These are phyloP conservation scores for Ustilago crameri DNA, from an alignment of 1,284 basidiomycete genomes.

Conservation along the genomic window DNA sequence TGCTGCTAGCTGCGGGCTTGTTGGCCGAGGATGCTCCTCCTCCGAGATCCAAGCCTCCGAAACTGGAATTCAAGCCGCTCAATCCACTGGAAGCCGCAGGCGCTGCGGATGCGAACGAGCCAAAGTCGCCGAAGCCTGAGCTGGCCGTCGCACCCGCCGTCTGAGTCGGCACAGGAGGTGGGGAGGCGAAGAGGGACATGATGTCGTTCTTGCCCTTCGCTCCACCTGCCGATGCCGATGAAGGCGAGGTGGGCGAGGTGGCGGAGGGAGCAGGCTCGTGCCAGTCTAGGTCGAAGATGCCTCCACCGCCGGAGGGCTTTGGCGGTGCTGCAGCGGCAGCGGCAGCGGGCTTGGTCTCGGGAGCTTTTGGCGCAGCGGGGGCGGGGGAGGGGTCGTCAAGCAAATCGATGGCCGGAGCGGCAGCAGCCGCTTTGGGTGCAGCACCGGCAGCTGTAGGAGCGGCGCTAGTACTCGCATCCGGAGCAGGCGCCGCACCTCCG, in stretches of 20 bases:
- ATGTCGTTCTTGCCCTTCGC: conserved; percentile 78
- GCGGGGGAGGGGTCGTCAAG: conserved; percentile 33
- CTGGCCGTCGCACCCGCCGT: neutral
- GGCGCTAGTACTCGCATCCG: conserved; percentile 23
- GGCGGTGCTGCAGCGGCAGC: conserved; percentile 42
- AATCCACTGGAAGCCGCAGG: neutral
- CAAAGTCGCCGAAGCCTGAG: conserved; percentile 31
- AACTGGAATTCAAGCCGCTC: conserved; percentile 10
- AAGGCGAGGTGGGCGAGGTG: conserved; percentile 62
- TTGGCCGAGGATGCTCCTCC: conserved; percentile 1
- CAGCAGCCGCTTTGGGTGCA: neutral
- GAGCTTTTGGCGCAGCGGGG: conserved; percentile 7
- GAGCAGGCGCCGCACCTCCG: conserved; percentile 59
- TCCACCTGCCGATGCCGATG: conserved; percentile 65
- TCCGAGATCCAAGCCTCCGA: conserved; percentile 30
- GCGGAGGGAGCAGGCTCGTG: conserved; percentile 65
- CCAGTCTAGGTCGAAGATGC: conserved; percentile 88
- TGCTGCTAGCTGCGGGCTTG: neutral
- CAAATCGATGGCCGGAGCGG: conserved; percentile 27
- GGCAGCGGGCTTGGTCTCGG: conserved; percentile 16
- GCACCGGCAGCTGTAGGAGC: conserved; percentile 14
- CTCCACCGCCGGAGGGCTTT: conserved; percentile 71
- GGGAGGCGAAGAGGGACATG: conserved; percentile 76
- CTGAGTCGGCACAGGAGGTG: conserved; percentile 4
- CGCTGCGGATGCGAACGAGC: conserved; percentile 11